Base-by-base conservation (phyloP, 169 alveolate genomes). In the Eimeria falciformis region DNA sequence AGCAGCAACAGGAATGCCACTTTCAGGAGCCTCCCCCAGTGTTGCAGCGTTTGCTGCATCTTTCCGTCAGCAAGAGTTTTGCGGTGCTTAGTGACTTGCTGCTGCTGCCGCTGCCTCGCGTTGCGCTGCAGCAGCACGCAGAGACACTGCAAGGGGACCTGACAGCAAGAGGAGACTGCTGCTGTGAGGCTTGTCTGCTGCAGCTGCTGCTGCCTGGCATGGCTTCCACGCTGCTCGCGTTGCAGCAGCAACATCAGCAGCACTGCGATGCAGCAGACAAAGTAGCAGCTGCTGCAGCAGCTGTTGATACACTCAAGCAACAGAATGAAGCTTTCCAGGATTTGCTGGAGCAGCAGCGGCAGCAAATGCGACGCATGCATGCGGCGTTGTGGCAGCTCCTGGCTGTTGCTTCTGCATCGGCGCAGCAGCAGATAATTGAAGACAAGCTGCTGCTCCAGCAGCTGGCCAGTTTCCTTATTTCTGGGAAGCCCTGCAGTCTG, bases 91-190 rank as follows among this genome's bases (percentile, higher is more conserved):
- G 85, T 45, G 65, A 46, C 27, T 5, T 75, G 85, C 85, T 75
- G 85, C 85, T 75, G 66, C 85, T 75, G 85, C 85, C 85, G 7
- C 85, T 75, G 43, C 85, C 85, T 5, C 85, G 85, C 21, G 85
- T 18, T 14, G 85, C 85, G 66, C 65, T 75, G 85, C 66, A 40
- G 66, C 85, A 75, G 21, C 62, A 75, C 46, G 85, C 43, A 14
- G 58, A 37, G 4, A 65, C 62, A 40, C n/a, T n/a, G 85, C 85
- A 43, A 2, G 40, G n/a, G 85, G 33, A 21, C 23, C 58, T 40
- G 85, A 43, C 66, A n/a, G 62, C 14, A 46, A 37, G 66, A 46
- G 5, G n/a, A 46, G 37, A 53, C 81, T 43, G 85, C 85, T 45
- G 25, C 40, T 75, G n/a, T 40, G 85, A 75, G 40, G 85, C 65